These are phyloP conservation scores for Penicillium sp. DNA, from an alignment of 2,329 filamentous ascomycete genomes.

Conservation along the genomic window DNA sequence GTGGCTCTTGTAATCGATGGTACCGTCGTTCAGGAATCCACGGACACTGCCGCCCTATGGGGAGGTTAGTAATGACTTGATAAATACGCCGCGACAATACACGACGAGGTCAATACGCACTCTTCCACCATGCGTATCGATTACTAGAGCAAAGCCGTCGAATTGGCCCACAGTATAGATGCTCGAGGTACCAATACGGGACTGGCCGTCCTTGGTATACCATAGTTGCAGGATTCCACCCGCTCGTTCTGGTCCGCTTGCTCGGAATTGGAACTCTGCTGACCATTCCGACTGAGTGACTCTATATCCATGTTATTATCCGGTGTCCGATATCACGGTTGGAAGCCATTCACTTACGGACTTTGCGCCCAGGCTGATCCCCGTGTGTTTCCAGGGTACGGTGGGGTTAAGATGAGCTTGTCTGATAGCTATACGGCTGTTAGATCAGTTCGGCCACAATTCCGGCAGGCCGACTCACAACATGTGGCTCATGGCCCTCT, in stretches of 20 bases:
- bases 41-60: slow-evolving; percentile 70
- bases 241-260: slow-evolving; percentile 77
- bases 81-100: not conserved
- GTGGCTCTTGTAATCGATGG: slow-evolving; percentile 72
- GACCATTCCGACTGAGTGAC: slow-evolving; percentile 67
- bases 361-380: slow-evolving; percentile 77
- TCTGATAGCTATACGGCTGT: slow-evolving; percentile 64
- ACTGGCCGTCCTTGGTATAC: slow-evolving; percentile 70
- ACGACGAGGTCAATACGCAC: slow-evolving; percentile 31
- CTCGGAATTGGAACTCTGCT: slow-evolving; percentile 82
- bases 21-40: slow-evolving; percentile 91
- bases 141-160: slow-evolving; percentile 81
- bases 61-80: not conserved
- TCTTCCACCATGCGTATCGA: slow-evolving; percentile 77
- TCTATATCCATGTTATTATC: slow-evolving; percentile 27
- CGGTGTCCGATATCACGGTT: not conserved
- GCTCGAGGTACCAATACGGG: slow-evolving; percentile 66
- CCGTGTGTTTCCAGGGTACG: slow-evolving; percentile 78
- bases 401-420: slow-evolving; percentile 86
- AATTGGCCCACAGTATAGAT: slow-evolving; percentile 83
- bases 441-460: slow-evolving; percentile 1
- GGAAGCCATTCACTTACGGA: slow-evolving; percentile 34
- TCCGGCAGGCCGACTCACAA: slow-evolving; percentile 36
- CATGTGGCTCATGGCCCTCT: slow-evolving; percentile 55
- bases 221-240: slow-evolving; percentile 91